These are phyloP conservation scores for Phytophthora multivora DNA, from an alignment of 352 stramenopile genomes.

Conservation along the genomic window DNA sequence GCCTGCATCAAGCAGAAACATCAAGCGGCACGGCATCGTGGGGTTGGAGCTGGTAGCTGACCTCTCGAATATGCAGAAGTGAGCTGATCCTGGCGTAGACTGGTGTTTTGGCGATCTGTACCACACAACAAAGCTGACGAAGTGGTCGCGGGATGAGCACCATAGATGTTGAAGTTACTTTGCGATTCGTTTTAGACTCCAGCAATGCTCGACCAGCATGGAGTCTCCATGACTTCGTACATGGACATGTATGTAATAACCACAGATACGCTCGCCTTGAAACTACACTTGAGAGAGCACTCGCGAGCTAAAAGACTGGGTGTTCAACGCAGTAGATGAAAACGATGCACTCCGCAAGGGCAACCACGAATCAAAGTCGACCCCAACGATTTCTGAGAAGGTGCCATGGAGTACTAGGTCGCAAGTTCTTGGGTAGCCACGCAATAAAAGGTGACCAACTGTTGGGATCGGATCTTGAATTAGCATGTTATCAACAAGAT, in stretches of 20 bases:
- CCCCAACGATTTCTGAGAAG: not conserved
- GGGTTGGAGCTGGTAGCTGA: not conserved
- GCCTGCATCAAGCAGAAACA: constrained; percentile 30
- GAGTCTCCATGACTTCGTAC: too few species aligned
- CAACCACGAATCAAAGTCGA: constrained; percentile 2
- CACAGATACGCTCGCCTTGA: too few species aligned
- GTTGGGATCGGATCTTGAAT: not conserved
- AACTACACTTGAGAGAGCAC: too few species aligned
- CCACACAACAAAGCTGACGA: constrained; percentile 17
- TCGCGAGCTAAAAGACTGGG: too few species aligned
- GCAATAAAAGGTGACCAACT: too few species aligned
- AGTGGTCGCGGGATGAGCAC: not conserved
- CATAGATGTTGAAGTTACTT: not conserved
- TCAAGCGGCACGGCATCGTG: constrained; percentile 22
- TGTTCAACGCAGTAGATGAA: too few species aligned
- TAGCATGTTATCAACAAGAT: not conserved
- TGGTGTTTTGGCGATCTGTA: not conserved
- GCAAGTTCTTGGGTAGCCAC: not conserved
- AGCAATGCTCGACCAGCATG: too few species aligned
- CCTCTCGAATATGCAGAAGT: not conserved
- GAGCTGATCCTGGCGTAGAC: not conserved
- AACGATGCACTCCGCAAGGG: too few species aligned
- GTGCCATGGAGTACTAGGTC: too few species aligned
- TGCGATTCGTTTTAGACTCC: too few species aligned
- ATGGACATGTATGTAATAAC: too few species aligned